Percentiles rank a stretch among this genome's conserved stretches.
phyloP scores from a whole-genome alignment of 768 basidiomycete genomes.

The Lentinus brumalis region DNA sequence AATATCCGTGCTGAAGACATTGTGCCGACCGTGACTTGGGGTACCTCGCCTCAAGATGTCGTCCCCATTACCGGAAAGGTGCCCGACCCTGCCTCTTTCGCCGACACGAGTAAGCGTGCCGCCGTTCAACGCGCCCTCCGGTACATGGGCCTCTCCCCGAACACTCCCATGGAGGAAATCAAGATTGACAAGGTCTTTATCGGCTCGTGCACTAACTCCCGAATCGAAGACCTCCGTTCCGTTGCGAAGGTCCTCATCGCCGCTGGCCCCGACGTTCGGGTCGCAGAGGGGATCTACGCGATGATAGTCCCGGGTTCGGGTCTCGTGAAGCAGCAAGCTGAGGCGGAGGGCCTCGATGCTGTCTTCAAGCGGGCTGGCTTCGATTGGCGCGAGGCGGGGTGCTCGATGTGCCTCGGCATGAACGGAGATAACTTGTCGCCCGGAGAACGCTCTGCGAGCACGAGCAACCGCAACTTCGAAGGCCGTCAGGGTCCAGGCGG shows the following conservation, averaged over 20 bases:
- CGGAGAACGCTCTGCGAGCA: constrained; percentile 59
- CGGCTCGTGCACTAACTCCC: constrained; percentile 70
- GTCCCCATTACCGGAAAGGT: constrained; percentile 61
- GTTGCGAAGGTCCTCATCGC: constrained; percentile 58
- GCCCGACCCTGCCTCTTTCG: constrained; percentile 50
- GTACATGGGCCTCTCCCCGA: constrained; percentile 63
- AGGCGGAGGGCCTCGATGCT: constrained; percentile 64
- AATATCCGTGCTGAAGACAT: constrained; percentile 62
- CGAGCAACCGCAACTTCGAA: constrained; percentile 69
- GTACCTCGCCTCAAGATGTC: constrained; percentile 64
- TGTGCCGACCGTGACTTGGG: constrained; percentile 66
- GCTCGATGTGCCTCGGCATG: constrained; percentile 75
- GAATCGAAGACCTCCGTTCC: constrained; percentile 65
- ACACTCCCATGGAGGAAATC: constrained; percentile 57
- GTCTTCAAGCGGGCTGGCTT: constrained; percentile 68
- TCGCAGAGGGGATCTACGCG: constrained; percentile 54
- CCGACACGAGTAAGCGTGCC: constrained; percentile 46
- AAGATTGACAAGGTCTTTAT: constrained; percentile 68
- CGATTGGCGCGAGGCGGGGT: constrained; percentile 71
- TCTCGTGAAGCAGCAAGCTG: constrained; percentile 65
- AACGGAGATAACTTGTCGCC: constrained; percentile 67
- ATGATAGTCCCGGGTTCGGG: constrained; percentile 71
- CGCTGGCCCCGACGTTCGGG: constrained; percentile 50
- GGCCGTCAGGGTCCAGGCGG: constrained; percentile 64
- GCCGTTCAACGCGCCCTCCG: constrained; percentile 54